phyloP scores from a whole-genome alignment of 2,329 filamentous ascomycete species.

The Intubia oerlemansii region DNA sequence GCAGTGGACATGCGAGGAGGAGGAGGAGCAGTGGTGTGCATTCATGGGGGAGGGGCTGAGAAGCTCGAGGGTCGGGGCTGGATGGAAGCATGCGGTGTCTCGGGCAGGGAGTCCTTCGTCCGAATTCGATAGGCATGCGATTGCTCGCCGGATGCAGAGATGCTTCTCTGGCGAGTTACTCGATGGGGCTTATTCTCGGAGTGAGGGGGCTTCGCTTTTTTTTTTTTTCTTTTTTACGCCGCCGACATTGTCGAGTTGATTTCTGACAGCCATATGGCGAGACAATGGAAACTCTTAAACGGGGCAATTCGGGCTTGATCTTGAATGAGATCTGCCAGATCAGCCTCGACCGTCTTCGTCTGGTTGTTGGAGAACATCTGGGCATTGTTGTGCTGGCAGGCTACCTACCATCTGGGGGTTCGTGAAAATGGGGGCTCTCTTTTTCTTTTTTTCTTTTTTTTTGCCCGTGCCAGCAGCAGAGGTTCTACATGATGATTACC shows the following conservation, averaged over 20 bases:
- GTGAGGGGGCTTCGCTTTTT: conserved; percentile 45
- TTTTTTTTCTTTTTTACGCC: too few relatives aligned
- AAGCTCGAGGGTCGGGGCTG: too few relatives aligned
- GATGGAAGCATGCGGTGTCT: too few relatives aligned
- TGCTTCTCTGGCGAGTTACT: conserved; percentile 54
- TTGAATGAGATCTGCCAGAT: too few relatives aligned
- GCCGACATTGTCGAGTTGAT: too few relatives aligned
- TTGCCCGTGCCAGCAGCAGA: conserved; percentile 18
- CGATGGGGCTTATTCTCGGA: conserved; percentile 99
- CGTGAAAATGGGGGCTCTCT: background rate
- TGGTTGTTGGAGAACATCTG: background rate
- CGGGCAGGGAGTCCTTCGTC: conserved; percentile 56
- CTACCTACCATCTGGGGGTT: too few relatives aligned
- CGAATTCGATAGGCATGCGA: conserved; percentile 93
- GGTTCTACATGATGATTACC: conserved; percentile 73
- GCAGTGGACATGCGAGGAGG: too few relatives aligned
- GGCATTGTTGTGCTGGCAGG: background rate
- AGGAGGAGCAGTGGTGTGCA: too few relatives aligned
- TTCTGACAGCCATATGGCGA: too few relatives aligned
- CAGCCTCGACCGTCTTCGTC: background rate
- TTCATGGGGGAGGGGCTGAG: too few relatives aligned
- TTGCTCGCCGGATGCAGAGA: conserved; percentile 35
- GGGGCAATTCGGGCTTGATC: too few relatives aligned
- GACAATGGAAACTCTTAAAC: too few relatives aligned
- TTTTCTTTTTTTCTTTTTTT: conserved; percentile 1